Base-by-base conservation (phyloP, 1,139 yeast species). In the Kodamaea sp. region DNA sequence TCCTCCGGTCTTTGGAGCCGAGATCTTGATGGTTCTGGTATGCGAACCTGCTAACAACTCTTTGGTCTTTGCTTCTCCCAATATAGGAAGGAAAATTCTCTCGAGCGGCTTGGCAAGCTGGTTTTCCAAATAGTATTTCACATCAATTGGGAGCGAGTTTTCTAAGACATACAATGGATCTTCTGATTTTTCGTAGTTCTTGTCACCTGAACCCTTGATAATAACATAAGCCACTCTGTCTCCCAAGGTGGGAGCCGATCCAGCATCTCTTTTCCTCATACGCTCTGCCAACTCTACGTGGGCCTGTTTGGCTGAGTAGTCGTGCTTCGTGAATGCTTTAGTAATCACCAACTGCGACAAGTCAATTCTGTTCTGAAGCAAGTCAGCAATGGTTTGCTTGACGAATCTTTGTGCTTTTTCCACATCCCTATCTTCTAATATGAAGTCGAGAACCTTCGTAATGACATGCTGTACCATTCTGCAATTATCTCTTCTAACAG, bases 151-250 rank as follows among this genome's bases (percentile, higher is more conserved):
- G 35, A 94, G 63, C 16, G 94, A 86, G 57, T 94, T 83, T 48
- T 92, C 97, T 55, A 94, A 70, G 2, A 90, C 98, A 48, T 78
- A 94, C 26, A 92, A 66, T 1, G 99, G 99, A 56, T 94, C 98
- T 59, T 94, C 99, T 0, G 97, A 89, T 61, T 94, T 89, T 48
- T 90, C 96, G 59, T 90, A 94, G 47, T 90, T 84, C 56, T 89
- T 90, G 39, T 84, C 89, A 44, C 92, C 85, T 0, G 94, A 83
- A 31, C 87, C 87, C 51, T 79, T 78, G 48, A 86, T 83, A 41
- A 94, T 90, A 24, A 94, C 98, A 58, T 92, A 94, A 2, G 97
- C 97, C 26, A 94, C 98, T 66, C 99, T 87, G 57, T 94, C 99
- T 36, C 99, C 99, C 35, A 92, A 74, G 5, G 90, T 81, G 3